Evolutionary conservation across 2,329 filamentous ascomycete species (phyloP).

Genomic region (Botrytis aclada): DNA sequence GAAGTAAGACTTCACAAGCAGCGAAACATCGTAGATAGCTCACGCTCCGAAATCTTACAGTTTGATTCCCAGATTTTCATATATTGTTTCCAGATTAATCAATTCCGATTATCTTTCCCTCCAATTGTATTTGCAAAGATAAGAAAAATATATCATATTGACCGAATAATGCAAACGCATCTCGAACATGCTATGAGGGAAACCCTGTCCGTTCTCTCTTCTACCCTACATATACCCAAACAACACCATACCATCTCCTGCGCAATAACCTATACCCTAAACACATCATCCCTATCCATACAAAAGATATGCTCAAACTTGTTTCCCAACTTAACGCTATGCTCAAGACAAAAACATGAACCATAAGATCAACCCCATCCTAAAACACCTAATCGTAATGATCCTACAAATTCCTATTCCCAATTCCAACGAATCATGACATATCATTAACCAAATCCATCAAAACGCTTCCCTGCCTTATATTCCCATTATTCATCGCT

Average conservation of each 20-base stretch:
- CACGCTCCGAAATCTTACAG: neutral
- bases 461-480: constrained; percentile 41
- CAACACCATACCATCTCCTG: neutral
- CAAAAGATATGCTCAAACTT: neutral
- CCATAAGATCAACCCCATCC: neutral
- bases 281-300: neutral
- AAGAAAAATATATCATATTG: neutral
- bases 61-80: neutral
- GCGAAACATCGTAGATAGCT: neutral
- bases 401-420: constrained; percentile 1
- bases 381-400: neutral
- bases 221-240: neutral
- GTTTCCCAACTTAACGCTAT: neutral
- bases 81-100: neutral
- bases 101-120: neutral
- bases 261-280: neutral
- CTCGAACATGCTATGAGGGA: neutral
- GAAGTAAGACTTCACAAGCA: neutral
- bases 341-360: neutral
- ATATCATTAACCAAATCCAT: constrained; percentile 74
- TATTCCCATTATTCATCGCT: constrained; percentile 47
- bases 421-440: constrained; percentile 10
- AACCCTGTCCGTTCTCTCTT: neutral
- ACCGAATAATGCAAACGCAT: neutral
- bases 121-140: neutral